Base-by-base conservation (phyloP, 305 asterid genomes). In the Rubia peregrina region DNA sequence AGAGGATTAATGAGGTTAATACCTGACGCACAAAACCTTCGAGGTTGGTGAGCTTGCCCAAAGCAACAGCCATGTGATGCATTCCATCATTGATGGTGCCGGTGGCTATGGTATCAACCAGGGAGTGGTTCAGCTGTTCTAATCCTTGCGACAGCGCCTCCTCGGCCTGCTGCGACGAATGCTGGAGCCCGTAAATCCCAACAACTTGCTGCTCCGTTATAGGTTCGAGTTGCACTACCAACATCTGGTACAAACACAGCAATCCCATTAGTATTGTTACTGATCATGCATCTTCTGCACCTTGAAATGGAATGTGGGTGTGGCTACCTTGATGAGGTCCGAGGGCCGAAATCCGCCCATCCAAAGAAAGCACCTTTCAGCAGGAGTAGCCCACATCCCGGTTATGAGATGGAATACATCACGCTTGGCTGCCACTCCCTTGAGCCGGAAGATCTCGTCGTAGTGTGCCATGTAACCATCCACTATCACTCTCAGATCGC, bases 281-380 rank as follows among this genome's bases (percentile, higher is more conserved):
- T 36, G 7, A 5, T 36, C 40, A 30, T 30, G 36, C 36, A 36
- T 36, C 40, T 5, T 36, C 6, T 36, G 40, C 40, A 36, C 40
- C 40, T 36, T 36, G 40, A 36, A 36, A 36, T 36, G 40, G 40
- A 36, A 36, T 4, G 40, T 36, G 40, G 40, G 7, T 36, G 40
- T 36, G 40, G 40, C 40, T 36, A 36, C 99, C 96, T 94, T 94
- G 82, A 89, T 91, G 11, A 94, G 82, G 36, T 90, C 98, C 3
- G 99, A 94, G 12, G 99, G 99, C 40, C 95, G 80, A 74, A 94
- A 94, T 51, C 99, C 98, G 0, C 94, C 98, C 84, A 94, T 87
- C 99, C 99, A 91, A 13, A 94, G 93, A 65, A 94, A 94, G 74
- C 98, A 91, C 1, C 97, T 91, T 67, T 94, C 99, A 3, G 89